These are phyloP conservation scores for Annulohypoxylon bovei DNA, from an alignment of 495 filamentous ascomycete genomes.

Conservation along the genomic window DNA sequence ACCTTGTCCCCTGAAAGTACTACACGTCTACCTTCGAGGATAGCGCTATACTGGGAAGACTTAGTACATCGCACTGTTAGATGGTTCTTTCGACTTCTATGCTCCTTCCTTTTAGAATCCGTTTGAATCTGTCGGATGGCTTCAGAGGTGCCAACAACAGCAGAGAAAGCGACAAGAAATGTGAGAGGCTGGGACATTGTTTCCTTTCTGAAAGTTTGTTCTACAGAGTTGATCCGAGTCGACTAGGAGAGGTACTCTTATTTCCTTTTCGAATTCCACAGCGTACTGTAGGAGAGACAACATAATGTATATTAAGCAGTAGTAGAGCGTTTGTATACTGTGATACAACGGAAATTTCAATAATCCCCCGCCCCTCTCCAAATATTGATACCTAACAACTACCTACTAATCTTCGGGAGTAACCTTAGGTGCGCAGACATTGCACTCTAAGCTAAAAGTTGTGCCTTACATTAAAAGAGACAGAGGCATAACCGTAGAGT, in stretches of 20 bases:
- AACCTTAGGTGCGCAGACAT: not conserved
- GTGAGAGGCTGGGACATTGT: conserved; percentile 48
- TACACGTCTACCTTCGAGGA: conserved; percentile 57
- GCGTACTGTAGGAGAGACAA: conserved; percentile 19
- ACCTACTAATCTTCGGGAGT: conserved; percentile 20
- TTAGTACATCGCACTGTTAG: conserved; percentile 58
- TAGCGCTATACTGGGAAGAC: conserved; percentile 49
- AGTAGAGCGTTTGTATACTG: conserved; percentile 14
- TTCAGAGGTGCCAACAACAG: conserved; percentile 62
- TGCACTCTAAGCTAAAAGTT: not conserved
- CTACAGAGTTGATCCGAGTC: conserved; percentile 4
- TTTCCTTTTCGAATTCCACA: conserved; percentile 9
- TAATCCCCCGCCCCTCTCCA: conserved; percentile 10
- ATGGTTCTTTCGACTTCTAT: conserved; percentile 61
- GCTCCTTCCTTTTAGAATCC: conserved; percentile 56
- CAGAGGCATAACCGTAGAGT: not conserved
- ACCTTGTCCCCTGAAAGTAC: conserved; percentile 59
- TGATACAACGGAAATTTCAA: conserved; percentile 16
- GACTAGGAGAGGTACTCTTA: conserved; percentile 16
- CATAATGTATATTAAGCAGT: not conserved
- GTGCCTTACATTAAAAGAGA: conserved; percentile 8
- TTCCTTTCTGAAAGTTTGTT: conserved; percentile 1
- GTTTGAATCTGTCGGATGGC: conserved; percentile 60
- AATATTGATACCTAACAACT: conserved; percentile 26
- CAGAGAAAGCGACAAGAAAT: conserved; percentile 61